Percentiles rank a stretch among this genome's conserved stretches.
These are phyloP conservation scores for Neotropicomus parvogracilis DNA, from an alignment of 1,284 basidiomycete genomes.

Conservation along the genomic window DNA sequence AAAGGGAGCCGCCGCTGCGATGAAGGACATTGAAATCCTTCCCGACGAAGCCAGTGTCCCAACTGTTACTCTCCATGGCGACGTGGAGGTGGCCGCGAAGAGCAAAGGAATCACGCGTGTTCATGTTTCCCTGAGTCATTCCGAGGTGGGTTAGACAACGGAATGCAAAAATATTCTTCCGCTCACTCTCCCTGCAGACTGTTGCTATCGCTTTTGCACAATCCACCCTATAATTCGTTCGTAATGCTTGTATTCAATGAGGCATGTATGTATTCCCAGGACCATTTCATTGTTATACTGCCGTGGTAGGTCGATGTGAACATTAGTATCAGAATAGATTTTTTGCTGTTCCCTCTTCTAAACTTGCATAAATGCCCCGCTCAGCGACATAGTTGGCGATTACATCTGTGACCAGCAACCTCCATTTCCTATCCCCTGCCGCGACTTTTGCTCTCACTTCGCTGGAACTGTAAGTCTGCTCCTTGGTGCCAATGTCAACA, in stretches of 20 bases:
- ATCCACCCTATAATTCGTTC: constrained; percentile 39
- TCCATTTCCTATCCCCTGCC: constrained; percentile 36
- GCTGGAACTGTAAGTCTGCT: constrained; percentile 70
- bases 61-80: constrained; percentile 76
- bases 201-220: constrained; percentile 82
- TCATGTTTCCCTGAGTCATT: constrained; percentile 88
- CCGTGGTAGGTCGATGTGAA: constrained; percentile 5
- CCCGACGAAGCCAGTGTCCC: constrained; percentile 70
- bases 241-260: constrained; percentile 3
- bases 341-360: not conserved
- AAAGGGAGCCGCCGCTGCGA: constrained; percentile 86
- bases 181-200: constrained; percentile 43
- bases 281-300: constrained; percentile 3
- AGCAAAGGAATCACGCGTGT: constrained; percentile 74
- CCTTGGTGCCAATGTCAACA: constrained; percentile 56
- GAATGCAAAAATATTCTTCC: constrained; percentile 1
- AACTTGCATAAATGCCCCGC: constrained; percentile 47
- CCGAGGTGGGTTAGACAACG: constrained; percentile 56
- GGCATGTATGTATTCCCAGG: constrained; percentile 4
- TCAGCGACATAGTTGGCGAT: constrained; percentile 50
- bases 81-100: constrained; percentile 72
- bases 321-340: constrained; percentile 14
- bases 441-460: constrained; percentile 56
- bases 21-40: constrained; percentile 97
- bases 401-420: constrained; percentile 39